Evolutionary conservation across 192 early-diverging fungal genomes (phyloP).

Genomic region (Coemansia sp.): DNA sequence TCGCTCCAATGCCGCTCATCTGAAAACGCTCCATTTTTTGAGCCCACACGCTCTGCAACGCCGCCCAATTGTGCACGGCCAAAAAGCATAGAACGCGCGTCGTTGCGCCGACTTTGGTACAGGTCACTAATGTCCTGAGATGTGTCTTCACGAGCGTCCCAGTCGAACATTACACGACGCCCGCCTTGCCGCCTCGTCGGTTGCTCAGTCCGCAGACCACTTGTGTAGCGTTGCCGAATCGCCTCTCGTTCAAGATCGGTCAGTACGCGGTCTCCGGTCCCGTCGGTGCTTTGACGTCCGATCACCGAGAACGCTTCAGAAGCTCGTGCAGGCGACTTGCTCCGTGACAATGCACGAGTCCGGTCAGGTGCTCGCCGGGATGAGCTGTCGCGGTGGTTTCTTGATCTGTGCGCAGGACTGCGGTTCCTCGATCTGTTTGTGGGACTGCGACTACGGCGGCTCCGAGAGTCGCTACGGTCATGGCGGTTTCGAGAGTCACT

Average conservation of each 20-base stretch:
- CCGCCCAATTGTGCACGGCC: conserved; percentile 60
- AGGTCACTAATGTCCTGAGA: conserved; percentile 89
- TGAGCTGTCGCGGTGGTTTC: conserved; percentile 25
- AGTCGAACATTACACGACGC: conserved; percentile 97
- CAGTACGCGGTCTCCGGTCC: conserved; percentile 42
- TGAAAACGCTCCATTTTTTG: conserved; percentile 44
- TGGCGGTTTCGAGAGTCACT: neutral
- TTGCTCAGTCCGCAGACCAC: conserved; percentile 65
- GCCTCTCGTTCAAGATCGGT: conserved; percentile 61
- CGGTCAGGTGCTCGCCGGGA: conserved; percentile 13
- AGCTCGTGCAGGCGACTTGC: conserved; percentile 7
- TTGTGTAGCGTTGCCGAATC: conserved; percentile 82
- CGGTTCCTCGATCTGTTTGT: conserved; percentile 6
- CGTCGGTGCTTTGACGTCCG: conserved; percentile 31
- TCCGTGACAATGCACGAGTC: conserved; percentile 9
- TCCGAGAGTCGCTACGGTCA: neutral
- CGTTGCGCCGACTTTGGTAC: conserved; percentile 63
- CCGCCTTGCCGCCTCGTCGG: conserved; percentile 73
- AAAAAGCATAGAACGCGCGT: conserved; percentile 59
- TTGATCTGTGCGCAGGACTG: conserved; percentile 3
- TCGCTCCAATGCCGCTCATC: conserved; percentile 96
- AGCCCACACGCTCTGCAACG: neutral
- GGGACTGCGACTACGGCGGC: conserved; percentile 6
- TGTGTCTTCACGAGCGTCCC: conserved; percentile 94
- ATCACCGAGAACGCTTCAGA: conserved; percentile 21